phyloP scores from a whole-genome alignment of 2,329 filamentous ascomycete species.

The Scedosporium dehoogii region DNA sequence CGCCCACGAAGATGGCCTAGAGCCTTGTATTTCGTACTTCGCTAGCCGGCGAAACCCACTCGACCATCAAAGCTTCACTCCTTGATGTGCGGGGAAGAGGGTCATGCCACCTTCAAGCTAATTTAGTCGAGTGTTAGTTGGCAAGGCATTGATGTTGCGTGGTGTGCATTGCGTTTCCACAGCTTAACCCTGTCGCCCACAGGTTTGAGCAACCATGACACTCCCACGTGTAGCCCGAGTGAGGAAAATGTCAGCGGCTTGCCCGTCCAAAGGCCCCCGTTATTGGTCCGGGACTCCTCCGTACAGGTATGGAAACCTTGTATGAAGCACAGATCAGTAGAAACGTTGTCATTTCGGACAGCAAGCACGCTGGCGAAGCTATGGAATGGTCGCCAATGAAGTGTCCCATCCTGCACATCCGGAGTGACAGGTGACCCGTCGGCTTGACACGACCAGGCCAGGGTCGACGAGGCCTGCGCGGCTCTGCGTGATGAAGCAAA shows the following conservation, averaged over 20 bases:
- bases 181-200: background rate
- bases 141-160: background rate
- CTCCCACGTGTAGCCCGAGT: background rate
- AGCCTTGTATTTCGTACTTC: no score
- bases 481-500: background rate
- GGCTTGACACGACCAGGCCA: background rate
- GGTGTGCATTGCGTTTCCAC: background rate
- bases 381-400: background rate
- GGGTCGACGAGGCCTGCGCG: background rate
- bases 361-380: background rate
- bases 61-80: background rate
- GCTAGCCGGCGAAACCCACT: background rate
- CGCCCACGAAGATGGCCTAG: no score
- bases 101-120: background rate
- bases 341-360: background rate
- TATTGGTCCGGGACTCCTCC: background rate
- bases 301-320: background rate
- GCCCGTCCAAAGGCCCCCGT: background rate
- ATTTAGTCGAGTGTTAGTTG: background rate
- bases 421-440: background rate
- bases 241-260: background rate
- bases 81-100: background rate
- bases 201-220: background rate
- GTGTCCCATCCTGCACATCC: background rate
- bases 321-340: background rate